Evolutionary conservation across 176 grass and related monocot species (phyloP).

Genomic region (Oryza longistaminata): DNA sequence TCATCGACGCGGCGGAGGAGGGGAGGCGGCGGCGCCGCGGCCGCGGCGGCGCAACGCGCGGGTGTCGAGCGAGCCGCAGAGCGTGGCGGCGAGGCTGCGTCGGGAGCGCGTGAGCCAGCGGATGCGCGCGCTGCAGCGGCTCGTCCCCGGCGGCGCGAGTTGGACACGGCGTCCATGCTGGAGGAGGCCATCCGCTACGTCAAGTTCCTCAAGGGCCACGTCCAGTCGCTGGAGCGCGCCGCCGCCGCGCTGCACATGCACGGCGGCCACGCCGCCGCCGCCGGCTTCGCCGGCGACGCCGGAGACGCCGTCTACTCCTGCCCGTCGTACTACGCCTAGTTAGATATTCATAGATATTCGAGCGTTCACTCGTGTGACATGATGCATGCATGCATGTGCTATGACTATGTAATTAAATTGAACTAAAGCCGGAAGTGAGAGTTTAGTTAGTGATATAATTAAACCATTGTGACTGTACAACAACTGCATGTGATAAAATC

Average conservation of each 20-base stretch:
- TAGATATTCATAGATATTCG: too few relatives aligned
- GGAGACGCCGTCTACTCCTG: neutral
- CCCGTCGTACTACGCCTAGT: neutral
- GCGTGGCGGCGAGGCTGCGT: conserved; percentile 68
- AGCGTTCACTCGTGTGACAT: neutral
- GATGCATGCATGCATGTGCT: neutral
- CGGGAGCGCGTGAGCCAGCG: conserved; percentile 69
- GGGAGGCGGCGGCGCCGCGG: conserved; percentile 15
- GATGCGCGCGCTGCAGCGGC: conserved; percentile 59
- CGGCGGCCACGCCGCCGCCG: neutral
- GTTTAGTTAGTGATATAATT: neutral
- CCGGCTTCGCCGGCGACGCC: neutral
- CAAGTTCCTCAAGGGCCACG: conserved; percentile 67
- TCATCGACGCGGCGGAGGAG: conserved; percentile 28
- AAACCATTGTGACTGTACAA: neutral
- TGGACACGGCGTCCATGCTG: conserved; percentile 81
- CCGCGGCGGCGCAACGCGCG: conserved; percentile 57
- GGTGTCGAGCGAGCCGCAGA: conserved; percentile 71
- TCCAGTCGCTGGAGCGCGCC: conserved; percentile 51
- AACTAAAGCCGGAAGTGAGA: neutral
- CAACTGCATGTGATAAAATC: neutral
- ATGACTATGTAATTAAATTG: neutral
- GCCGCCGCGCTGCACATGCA: neutral
- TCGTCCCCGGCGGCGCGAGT: conserved; percentile 68
- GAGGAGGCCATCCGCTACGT: conserved; percentile 81